Percentiles rank a stretch among this genome's conserved stretches.
Evolutionary conservation across 108 stramenopile species (phyloP).

Genomic region (Cyclostephanos invisitatus): DNA sequence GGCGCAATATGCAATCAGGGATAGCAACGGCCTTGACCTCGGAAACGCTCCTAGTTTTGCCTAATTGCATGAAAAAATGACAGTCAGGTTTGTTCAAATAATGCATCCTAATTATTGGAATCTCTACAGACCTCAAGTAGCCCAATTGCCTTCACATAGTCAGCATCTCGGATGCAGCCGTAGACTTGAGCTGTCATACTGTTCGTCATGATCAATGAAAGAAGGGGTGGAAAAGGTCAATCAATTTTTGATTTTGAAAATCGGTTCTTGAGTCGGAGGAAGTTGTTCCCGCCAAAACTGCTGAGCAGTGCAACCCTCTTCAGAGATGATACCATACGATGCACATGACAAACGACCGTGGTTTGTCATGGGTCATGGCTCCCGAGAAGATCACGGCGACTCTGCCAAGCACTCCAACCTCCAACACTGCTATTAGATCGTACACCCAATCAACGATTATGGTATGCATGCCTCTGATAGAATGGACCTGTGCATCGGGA

Average conservation of each 20-base stretch:
- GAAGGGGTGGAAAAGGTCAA: no score
- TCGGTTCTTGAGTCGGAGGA: no score
- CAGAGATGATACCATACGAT: no score
- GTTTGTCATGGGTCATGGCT: no score
- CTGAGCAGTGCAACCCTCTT: no score
- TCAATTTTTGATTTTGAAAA: no score
- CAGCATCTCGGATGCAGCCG: slow-evolving; percentile 32
- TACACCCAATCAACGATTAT: background rate
- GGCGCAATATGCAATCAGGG: slow-evolving; percentile 85
- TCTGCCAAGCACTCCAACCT: no score
- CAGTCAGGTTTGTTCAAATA: background rate
- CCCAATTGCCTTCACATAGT: slow-evolving; percentile 34
- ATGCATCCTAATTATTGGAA: background rate
- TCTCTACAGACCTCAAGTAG: slow-evolving; percentile 22
- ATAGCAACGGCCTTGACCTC: slow-evolving; percentile 67
- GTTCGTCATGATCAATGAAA: slow-evolving; percentile 1
- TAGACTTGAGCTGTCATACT: slow-evolving; percentile 42
- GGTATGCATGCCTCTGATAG: slow-evolving; percentile 26
- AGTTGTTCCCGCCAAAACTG: no score
- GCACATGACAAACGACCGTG: no score
- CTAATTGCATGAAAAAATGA: slow-evolving; percentile 12
- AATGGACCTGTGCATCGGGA: slow-evolving; percentile 40
- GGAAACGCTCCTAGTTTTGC: slow-evolving; percentile 66
- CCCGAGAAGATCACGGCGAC: no score
- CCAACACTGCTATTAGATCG: background rate